Conservation (phyloP, 345 rosid species). For the Tarenaya hassleriana region DNA sequence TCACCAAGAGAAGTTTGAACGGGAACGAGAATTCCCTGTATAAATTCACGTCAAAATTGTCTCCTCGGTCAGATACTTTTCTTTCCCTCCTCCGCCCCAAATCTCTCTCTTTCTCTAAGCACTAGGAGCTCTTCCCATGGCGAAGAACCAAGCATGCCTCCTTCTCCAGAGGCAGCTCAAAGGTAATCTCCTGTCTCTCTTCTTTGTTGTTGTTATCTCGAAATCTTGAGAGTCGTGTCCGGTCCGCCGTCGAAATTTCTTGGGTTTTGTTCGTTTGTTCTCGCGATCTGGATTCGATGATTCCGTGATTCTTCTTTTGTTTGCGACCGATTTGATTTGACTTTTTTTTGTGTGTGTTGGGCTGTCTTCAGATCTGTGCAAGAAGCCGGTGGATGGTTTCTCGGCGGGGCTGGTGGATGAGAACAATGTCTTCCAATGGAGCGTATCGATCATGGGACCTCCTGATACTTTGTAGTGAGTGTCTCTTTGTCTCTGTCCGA, state of each 20-base stretch:
- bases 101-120: slow-evolving; percentile 24
- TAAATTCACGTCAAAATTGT: too few relatives aligned
- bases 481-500: not conserved
- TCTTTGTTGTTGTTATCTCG: not conserved
- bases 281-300: slow-evolving; percentile 5
- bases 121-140: slow-evolving; percentile 27
- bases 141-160: slow-evolving; percentile 48
- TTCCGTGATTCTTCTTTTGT: not conserved
- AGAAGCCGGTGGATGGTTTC: slow-evolving; percentile 87
- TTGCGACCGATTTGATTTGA: slow-evolving; percentile 3
- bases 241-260: not conserved
- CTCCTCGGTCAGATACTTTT: too few relatives aligned
- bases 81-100: slow-evolving; percentile 15
- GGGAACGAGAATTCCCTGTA: too few relatives aligned
- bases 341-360: slow-evolving; percentile 4
- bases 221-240: not conserved
- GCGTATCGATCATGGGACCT: slow-evolving; percentile 80
- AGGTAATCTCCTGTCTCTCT: slow-evolving; percentile 34
- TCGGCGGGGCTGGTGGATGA: slow-evolving; percentile 89
- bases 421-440: slow-evolving; percentile 67
- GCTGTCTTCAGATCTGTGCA: slow-evolving; percentile 66
- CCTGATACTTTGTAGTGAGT: slow-evolving; percentile 81
- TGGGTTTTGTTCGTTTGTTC: not conserved
- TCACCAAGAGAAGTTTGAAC: too few relatives aligned
- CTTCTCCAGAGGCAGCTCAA: slow-evolving; percentile 79